Percentiles rank a stretch among this genome's conserved stretches.
These are phyloP conservation scores for Escallonia rubra DNA, from an alignment of 129 eudicot species.

Conservation along the genomic window DNA sequence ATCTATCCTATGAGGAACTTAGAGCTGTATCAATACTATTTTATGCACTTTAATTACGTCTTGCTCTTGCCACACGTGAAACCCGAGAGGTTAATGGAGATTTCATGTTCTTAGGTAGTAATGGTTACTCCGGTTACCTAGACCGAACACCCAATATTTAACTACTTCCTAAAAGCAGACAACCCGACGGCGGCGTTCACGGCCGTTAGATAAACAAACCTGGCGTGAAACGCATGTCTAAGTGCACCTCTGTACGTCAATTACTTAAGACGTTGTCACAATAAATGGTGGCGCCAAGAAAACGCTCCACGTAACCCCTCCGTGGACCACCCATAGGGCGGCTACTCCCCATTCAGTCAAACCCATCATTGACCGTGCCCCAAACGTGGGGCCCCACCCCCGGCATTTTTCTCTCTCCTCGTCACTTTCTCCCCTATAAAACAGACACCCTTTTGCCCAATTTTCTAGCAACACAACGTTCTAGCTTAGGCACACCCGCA, in stretches of 20 bases:
- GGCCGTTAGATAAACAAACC: not conserved
- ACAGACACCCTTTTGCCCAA: not conserved
- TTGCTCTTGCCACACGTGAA: no score
- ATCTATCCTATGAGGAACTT: no score
- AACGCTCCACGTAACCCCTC: slow-evolving; percentile 19
- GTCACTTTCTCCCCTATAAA: slow-evolving; percentile 16
- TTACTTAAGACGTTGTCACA: no score
- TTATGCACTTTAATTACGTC: no score
- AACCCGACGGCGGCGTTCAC: not conserved
- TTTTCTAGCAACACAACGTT: no score
- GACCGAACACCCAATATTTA: not conserved
- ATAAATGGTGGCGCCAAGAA: slow-evolving; percentile 6
- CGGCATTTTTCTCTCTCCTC: not conserved
- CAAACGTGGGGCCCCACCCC: no score
- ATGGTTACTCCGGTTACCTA: not conserved
- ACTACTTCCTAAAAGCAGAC: not conserved
- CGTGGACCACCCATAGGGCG: slow-evolving; percentile 25
- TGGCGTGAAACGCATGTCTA: no score
- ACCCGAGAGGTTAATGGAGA: no score
- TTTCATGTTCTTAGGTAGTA: no score
- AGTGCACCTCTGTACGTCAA: no score
- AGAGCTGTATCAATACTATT: no score
- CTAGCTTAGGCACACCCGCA: no score
- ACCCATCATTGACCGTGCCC: slow-evolving; percentile 20
- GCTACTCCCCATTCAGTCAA: slow-evolving; percentile 46